Conservation (phyloP, 306 rosid genomes). For the Morella rubra region DNA sequence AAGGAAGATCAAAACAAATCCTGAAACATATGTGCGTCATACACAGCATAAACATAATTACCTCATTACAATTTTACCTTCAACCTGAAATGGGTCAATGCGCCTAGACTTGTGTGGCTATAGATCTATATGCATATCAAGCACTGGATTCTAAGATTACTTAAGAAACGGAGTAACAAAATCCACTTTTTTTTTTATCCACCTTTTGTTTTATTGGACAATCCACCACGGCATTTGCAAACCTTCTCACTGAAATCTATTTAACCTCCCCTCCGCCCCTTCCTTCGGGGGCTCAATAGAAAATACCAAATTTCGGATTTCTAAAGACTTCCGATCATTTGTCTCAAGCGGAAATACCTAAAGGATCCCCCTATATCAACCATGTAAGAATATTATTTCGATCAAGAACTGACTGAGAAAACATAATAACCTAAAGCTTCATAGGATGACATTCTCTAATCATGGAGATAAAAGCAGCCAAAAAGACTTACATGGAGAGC, state of each 20-base stretch:
- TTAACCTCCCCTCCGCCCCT: not conserved
- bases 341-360: not conserved
- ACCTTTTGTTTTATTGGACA: not conserved
- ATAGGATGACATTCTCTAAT: not conserved
- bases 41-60: not conserved
- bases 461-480: not conserved
- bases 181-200: not conserved
- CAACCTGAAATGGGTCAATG: not conserved
- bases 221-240: not conserved
- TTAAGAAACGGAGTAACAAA: not conserved
- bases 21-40: conserved; percentile 1
- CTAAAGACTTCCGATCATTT: not conserved
- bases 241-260: not conserved
- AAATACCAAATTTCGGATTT: not conserved
- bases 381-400: not conserved
- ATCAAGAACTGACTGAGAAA: not conserved
- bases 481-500: not conserved
- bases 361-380: not conserved
- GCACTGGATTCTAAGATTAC: not conserved
- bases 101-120: not conserved
- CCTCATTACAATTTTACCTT: not conserved
- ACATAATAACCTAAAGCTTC: not conserved
- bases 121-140: not conserved
- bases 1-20: conserved; percentile 9
- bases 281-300: not conserved